These are phyloP conservation scores for Pyrrhoderma noxium DNA, from an alignment of 1,284 basidiomycete genomes.

Conservation along the genomic window DNA sequence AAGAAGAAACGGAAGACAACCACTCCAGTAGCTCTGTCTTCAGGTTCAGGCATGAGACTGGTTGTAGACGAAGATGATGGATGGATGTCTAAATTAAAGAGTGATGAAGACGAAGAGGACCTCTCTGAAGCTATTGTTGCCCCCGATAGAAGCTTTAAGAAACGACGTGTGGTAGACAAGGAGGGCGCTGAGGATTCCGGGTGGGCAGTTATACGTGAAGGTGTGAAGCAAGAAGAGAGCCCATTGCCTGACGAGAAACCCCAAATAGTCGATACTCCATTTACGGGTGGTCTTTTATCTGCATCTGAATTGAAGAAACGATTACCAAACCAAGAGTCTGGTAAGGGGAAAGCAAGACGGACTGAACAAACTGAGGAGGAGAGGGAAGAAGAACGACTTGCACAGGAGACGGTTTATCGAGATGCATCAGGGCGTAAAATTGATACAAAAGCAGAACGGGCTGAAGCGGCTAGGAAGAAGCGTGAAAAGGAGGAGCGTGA, in stretches of 20 bases:
- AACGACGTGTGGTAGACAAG: constrained; percentile 38
- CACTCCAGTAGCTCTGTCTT: constrained; percentile 33
- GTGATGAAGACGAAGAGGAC: constrained; percentile 44
- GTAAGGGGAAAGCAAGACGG: constrained; percentile 26
- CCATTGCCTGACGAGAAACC: constrained; percentile 67
- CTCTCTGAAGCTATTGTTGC: constrained; percentile 56
- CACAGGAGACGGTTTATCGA: constrained; percentile 91
- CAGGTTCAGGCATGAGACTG: background rate
- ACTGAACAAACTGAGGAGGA: constrained; percentile 35
- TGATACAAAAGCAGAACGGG: constrained; percentile 77
- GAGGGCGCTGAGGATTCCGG: constrained; percentile 39
- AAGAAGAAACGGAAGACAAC: constrained; percentile 67
- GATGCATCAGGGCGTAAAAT: constrained; percentile 85
- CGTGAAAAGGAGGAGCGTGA: constrained; percentile 78
- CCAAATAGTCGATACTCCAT: constrained; percentile 49
- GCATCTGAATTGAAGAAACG: constrained; percentile 52
- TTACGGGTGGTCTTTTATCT: constrained; percentile 73
- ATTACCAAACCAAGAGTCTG: constrained; percentile 30
- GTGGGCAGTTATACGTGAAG: constrained; percentile 51
- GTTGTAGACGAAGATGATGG: constrained; percentile 58
- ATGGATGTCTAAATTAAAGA: constrained; percentile 28
- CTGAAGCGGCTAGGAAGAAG: constrained; percentile 73
- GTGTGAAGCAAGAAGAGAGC: constrained; percentile 37
- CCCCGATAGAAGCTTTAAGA: constrained; percentile 70
- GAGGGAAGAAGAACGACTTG: constrained; percentile 51